Evolutionary conservation across 225 moss, liverwort and hornwort species (phyloP).

Genomic region (Anthoceros angustus): DNA sequence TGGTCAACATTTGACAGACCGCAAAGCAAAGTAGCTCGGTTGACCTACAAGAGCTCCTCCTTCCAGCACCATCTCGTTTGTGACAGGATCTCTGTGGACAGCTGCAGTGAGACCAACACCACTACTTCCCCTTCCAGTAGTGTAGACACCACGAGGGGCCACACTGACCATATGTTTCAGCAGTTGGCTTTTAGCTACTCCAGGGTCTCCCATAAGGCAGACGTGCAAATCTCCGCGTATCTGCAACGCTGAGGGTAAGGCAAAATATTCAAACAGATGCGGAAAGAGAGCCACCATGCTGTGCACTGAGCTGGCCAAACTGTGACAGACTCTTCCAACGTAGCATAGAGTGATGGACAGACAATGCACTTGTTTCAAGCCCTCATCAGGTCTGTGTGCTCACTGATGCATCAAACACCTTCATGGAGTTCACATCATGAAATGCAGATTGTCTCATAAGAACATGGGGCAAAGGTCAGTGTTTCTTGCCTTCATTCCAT

Average conservation of each 20-base stretch:
- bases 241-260: slow-evolving; percentile 21
- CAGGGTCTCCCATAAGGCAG: slow-evolving; percentile 95
- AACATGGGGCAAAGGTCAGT: no score
- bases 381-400: no score
- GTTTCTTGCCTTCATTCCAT: slow-evolving; percentile 93
- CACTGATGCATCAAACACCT: no score
- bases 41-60: slow-evolving; percentile 79
- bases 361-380: no score
- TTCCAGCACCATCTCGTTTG: slow-evolving; percentile 88
- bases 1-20: no score
- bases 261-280: no score
- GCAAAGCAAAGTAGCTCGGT: not conserved
- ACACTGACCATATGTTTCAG: slow-evolving; percentile 87
- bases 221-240: slow-evolving; percentile 91
- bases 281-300: no score
- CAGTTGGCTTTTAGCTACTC: slow-evolving; percentile 93
- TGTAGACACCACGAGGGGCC: slow-evolving; percentile 81
- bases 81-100: slow-evolving; percentile 76
- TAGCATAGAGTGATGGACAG: no score
- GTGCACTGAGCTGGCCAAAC: no score
- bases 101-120: slow-evolving; percentile 92
- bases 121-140: slow-evolving; percentile 90
- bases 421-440: no score
- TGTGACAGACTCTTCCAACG: no score
- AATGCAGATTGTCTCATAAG: no score